Base-by-base conservation (phyloP, 1,284 basidiomycete genomes). In the Trametes versicolor region DNA sequence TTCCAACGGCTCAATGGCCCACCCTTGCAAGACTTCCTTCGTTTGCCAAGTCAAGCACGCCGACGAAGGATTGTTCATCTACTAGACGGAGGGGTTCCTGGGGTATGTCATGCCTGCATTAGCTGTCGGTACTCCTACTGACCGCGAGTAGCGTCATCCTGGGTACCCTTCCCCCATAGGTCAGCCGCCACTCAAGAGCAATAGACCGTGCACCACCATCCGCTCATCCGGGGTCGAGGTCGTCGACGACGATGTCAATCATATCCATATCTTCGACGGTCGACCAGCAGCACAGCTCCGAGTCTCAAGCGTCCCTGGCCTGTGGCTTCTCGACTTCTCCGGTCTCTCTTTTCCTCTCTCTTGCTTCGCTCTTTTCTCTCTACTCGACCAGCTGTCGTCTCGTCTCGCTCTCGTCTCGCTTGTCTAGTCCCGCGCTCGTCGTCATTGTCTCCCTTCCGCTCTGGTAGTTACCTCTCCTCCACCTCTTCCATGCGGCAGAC, bases 1-100 rank as follows among this genome's bases (percentile, higher is more conserved):
- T 47, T 27, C 23, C 51, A 60, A 45, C 29, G 58, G 58, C 58
- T 60, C 58, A 60, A 60, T 47, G 58, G 58, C 58, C 39, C 58
- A 36, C 50, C 39, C 32, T 25, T 10, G 10, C 37, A 39, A 51
- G 27, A 17, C 41, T n/a, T 7, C 36, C 32, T 37, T 47, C 29
- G 23, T 60, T 13, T 27, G 43, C 51, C 36, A 25, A 10, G 50
- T 19, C 50, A 53, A 60, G 37, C 50, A 60, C 41, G 41, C 39
- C 43, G 41, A 37, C 13, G 27, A 19, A 43, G 41, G 41, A n/a
- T 43, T 43, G 15, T 7, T 43, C 19, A 13, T 19, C 19, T n/a
- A 7, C 19, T 10, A 19, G 15, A 32, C 29, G 29, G 29, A 32
- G 29, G 29, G 29, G 29, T 4, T 12, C 15, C 37, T 3, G 5